Percentiles rank a stretch among this genome's conserved stretches.
Conservation (phyloP, 805 yeast species). For the Yarrowia hollandica region DNA sequence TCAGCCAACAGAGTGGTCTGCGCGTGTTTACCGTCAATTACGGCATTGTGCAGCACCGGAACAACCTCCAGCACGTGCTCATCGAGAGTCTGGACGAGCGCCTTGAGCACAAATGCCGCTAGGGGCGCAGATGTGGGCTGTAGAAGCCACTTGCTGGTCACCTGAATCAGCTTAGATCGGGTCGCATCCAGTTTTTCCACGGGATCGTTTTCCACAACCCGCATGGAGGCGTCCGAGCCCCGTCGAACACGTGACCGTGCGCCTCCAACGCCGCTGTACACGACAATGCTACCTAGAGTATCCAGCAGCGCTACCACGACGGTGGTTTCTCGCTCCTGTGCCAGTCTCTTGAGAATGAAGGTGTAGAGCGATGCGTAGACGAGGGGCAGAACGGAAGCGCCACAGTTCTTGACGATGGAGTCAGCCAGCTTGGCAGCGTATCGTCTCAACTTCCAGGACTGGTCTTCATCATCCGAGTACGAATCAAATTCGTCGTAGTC, state of each 20-base stretch:
- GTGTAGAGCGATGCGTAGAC: conserved; percentile 41
- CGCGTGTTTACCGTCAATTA: neutral
- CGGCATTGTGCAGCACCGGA: conserved; percentile 14
- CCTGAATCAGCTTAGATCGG: conserved; percentile 27
- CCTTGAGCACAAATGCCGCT: conserved; percentile 30
- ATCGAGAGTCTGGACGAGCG: conserved; percentile 16
- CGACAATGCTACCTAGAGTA: conserved; percentile 42
- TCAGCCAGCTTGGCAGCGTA: conserved; percentile 50
- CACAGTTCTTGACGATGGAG: conserved; percentile 44
- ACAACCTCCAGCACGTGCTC: conserved; percentile 34
- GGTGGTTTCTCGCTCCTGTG: conserved; percentile 42
- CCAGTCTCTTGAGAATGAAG: conserved; percentile 47
- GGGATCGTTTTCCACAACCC: conserved; percentile 35
- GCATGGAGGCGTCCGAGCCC: conserved; percentile 37
- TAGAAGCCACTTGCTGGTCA: conserved; percentile 29
- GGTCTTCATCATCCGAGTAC: conserved; percentile 50
- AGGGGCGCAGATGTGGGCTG: conserved; percentile 28
- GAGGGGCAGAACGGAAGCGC: conserved; percentile 41
- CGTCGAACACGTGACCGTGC: conserved; percentile 32
- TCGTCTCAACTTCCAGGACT: conserved; percentile 64
- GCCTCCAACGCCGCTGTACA: neutral
- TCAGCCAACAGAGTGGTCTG: conserved; percentile 5
- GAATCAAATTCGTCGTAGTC: conserved; percentile 41
- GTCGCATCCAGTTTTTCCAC: conserved; percentile 22
- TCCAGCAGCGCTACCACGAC: conserved; percentile 54